phyloP scores from a whole-genome alignment of 805 yeast genomes.

The Myxozyma geophila region DNA sequence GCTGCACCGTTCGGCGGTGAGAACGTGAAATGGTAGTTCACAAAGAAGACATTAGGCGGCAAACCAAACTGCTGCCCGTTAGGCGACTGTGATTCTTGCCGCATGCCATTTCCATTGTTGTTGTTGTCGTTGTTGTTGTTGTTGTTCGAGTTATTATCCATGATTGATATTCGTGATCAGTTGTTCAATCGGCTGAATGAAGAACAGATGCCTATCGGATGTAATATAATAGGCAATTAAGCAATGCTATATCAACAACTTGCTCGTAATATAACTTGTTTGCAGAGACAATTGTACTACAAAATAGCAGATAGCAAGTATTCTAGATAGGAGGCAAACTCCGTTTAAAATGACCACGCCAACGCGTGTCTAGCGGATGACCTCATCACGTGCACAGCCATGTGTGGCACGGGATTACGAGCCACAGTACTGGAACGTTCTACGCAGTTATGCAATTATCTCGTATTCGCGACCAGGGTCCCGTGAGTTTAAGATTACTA shows the following conservation, averaged over 20 bases:
- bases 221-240: background rate
- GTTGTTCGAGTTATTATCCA: conserved; percentile 8
- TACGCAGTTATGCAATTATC: conserved; percentile 1
- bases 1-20: conserved; percentile 5
- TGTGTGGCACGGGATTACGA: background rate
- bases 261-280: background rate
- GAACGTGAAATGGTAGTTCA: conserved; percentile 31
- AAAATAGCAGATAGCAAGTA: background rate
- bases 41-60: conserved; percentile 22
- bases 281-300: background rate
- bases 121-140: conserved; percentile 5
- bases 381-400: conserved; percentile 15
- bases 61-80: background rate
- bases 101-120: background rate
- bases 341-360: background rate
- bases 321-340: background rate
- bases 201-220: background rate
- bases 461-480: background rate
- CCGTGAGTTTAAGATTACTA: background rate
- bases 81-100: conserved; percentile 6
- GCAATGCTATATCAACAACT: background rate
- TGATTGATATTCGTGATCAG: background rate
- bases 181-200: background rate
- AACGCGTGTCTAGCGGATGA: background rate
- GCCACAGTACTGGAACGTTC: conserved; percentile 8